Conservation (phyloP, 2,329 filamentous ascomycete species). For the Incumbomyces delicatus region DNA sequence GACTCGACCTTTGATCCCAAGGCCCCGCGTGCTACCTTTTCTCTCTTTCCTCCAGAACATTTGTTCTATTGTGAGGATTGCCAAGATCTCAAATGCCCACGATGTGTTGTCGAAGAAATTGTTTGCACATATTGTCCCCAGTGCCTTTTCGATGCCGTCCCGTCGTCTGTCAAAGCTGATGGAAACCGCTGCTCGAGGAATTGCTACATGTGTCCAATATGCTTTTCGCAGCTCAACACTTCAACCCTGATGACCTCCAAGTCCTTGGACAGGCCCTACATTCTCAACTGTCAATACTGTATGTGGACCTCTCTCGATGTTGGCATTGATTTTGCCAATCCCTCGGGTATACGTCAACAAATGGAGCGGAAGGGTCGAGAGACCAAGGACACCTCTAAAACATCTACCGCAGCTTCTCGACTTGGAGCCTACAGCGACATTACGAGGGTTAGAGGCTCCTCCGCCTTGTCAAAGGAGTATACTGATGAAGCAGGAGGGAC, state of each 20-base stretch:
- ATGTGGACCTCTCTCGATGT: conserved; percentile 87
- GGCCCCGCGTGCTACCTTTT: conserved; percentile 76
- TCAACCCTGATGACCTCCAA: conserved; percentile 43
- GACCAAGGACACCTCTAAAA: conserved; percentile 27
- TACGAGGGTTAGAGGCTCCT: conserved; percentile 13
- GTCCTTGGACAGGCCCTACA: conserved; percentile 50
- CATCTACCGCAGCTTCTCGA: conserved; percentile 12
- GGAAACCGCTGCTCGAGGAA: conserved; percentile 91
- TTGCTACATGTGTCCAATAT: conserved; percentile 91
- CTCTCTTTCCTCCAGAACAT: conserved; percentile 84
- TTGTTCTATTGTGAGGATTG: conserved; percentile 96
- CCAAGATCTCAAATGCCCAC: conserved; percentile 85
- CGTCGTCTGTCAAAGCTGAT: conserved; percentile 82
- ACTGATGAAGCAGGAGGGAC: conserved; percentile 24
- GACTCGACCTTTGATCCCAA: conserved; percentile 79
- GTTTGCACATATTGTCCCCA: conserved; percentile 91
- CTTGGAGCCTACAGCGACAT: conserved; percentile 8
- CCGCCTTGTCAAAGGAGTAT: conserved; percentile 15
- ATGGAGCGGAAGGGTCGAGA: conserved; percentile 51
- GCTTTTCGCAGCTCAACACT: conserved; percentile 67
- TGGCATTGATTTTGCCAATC: conserved; percentile 79
- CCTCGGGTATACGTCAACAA: conserved; percentile 76
- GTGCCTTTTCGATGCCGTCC: conserved; percentile 92
- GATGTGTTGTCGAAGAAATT: conserved; percentile 88
- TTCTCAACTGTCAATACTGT: conserved; percentile 81